Conservation (phyloP, 352 stramenopile species). For the Phytopythium kandeliae region DNA sequence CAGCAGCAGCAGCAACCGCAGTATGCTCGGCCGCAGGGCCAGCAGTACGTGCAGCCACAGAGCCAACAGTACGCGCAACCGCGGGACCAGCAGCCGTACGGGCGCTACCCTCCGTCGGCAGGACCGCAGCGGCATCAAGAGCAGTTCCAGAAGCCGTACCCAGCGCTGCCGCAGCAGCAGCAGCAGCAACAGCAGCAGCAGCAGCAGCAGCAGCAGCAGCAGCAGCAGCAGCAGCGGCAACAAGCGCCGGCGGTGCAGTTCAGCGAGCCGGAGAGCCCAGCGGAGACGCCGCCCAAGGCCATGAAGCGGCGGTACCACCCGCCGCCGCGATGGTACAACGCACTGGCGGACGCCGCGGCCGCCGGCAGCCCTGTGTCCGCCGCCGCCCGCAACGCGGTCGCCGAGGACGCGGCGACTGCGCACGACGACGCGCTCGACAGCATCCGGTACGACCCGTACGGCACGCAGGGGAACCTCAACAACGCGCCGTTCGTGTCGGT, state of each 20-base stretch:
- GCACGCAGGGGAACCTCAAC: conserved; percentile 13
- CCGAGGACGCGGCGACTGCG: background rate
- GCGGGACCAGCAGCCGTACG: conserved; percentile 21
- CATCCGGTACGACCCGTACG: conserved; percentile 28
- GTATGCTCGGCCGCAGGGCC: too few relatives aligned
- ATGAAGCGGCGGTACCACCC: conserved; percentile 14
- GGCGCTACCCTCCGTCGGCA: conserved; percentile 8
- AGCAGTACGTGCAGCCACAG: conserved; percentile 10
- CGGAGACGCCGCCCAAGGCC: conserved; percentile 13
- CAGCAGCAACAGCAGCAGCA: conserved; percentile 12
- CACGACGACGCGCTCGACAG: conserved; percentile 13
- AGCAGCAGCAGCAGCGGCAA: conserved; percentile 10
- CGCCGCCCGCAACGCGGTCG: conserved; percentile 6
- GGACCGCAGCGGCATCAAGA: conserved; percentile 8
- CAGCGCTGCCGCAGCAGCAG: background rate
- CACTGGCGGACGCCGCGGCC: background rate
- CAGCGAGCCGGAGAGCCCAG: conserved; percentile 10
- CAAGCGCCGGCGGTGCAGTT: background rate
- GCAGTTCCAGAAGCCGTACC: background rate
- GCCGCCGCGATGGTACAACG: conserved; percentile 18
- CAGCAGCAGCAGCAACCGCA: too few relatives aligned
- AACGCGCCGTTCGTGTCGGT: conserved; percentile 37
- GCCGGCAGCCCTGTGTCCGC: background rate
- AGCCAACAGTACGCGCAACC: conserved; percentile 8
- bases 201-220: conserved; percentile 15